Conservation (phyloP, 2,329 filamentous ascomycete species). For the Neofusicoccum kwambonambiense region DNA sequence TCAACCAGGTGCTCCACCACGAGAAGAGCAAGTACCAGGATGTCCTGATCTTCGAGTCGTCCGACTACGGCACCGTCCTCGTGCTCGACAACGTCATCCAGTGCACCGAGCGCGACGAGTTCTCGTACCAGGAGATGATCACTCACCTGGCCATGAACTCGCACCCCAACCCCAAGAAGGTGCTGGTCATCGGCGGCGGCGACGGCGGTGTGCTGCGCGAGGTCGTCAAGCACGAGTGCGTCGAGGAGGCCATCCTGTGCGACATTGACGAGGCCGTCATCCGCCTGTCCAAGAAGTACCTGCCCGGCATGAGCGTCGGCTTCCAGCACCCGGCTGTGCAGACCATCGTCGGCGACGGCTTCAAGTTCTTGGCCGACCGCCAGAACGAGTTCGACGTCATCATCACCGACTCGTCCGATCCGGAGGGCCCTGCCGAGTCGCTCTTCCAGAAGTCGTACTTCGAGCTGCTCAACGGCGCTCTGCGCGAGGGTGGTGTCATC, state of each 20-base stretch:
- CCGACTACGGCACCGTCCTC: conserved; percentile 91
- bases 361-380: conserved; percentile 96
- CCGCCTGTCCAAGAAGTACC: conserved; percentile 96
- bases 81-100: conserved; percentile 99
- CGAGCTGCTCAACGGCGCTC: conserved; percentile 83
- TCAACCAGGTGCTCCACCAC: conserved; percentile 97
- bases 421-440: conserved; percentile 91
- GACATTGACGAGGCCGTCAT: conserved; percentile 99
- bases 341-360: conserved; percentile 92
- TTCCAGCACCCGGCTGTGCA: conserved; percentile 93
- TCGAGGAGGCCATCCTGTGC: conserved; percentile 94
- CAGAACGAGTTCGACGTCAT: conserved; percentile 99
- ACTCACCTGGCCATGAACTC: conserved; percentile 97
- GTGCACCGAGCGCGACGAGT: conserved; percentile 97
- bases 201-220: conserved; percentile 97
- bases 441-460: conserved; percentile 99
- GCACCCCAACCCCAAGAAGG: conserved; percentile 96
- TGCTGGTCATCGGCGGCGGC: conserved; percentile 95
- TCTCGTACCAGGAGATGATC: conserved; percentile 99
- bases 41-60: conserved; percentile 97
- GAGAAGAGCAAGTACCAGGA: conserved; percentile 99
- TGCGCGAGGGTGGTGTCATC: conserved; percentile 95
- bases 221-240: conserved; percentile 97
- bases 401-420: conserved; percentile 98
- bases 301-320: conserved; percentile 88